Conservation (phyloP, 1,284 basidiomycete genomes). For the Leucoagaricus sp. region DNA sequence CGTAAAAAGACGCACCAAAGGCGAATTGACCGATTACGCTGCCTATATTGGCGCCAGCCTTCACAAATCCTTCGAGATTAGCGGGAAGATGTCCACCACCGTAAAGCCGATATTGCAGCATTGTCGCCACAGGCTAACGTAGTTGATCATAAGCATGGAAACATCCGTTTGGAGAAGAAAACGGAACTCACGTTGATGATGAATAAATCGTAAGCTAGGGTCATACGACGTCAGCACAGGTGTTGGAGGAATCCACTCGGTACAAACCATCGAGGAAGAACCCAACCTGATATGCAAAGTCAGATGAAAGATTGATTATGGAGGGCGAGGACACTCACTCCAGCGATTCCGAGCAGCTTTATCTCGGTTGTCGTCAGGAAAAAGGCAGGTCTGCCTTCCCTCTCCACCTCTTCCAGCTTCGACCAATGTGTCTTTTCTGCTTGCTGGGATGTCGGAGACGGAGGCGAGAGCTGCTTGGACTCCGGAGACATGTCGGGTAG, state of each 20-base stretch:
- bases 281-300: slow-evolving; percentile 21
- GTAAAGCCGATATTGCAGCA: slow-evolving; percentile 76
- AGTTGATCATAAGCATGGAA: background rate
- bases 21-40: slow-evolving; percentile 74
- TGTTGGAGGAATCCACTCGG: background rate
- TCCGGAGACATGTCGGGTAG: background rate
- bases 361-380: slow-evolving; percentile 23
- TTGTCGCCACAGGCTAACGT: slow-evolving; percentile 65
- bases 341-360: slow-evolving; percentile 29
- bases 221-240: slow-evolving; percentile 5
- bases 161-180: background rate
- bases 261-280: slow-evolving; percentile 30
- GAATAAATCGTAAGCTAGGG: slow-evolving; percentile 71
- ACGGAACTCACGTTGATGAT: slow-evolving; percentile 66
- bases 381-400: slow-evolving; percentile 23
- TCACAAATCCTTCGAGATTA: slow-evolving; percentile 63
- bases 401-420: slow-evolving; percentile 25
- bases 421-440: slow-evolving; percentile 7
- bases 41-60: slow-evolving; percentile 73
- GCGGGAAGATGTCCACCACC: slow-evolving; percentile 52
- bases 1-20: slow-evolving; percentile 45
- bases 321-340: slow-evolving; percentile 19
- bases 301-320: background rate
- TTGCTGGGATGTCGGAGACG: background rate
- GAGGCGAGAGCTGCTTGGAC: background rate